phyloP scores from a whole-genome alignment of 345 rosid species.

The Aethionema arabicum region DNA sequence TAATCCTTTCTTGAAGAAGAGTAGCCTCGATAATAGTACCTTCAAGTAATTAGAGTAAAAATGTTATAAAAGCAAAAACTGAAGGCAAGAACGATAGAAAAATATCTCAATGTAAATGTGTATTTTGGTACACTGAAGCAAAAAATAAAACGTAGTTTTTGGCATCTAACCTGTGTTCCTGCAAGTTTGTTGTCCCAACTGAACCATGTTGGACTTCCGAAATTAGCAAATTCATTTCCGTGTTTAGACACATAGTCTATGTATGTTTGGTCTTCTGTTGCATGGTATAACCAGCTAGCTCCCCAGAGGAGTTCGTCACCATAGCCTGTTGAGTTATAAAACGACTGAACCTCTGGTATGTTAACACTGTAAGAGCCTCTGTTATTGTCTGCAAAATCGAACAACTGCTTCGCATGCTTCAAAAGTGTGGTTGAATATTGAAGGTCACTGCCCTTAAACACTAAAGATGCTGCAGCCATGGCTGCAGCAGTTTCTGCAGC shows the following conservation, averaged over 20 bases:
- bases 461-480: conserved; percentile 92
- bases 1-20: conserved; percentile 66
- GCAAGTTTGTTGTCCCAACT: conserved; percentile 98
- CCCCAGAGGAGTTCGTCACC: conserved; percentile 97
- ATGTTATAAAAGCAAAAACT: not conserved
- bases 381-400: conserved; percentile 72
- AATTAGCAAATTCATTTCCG: conserved; percentile 66
- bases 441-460: conserved; percentile 62
- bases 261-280: conserved; percentile 71
- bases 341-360: conserved; percentile 62
- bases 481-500: conserved; percentile 99
- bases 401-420: conserved; percentile 77
- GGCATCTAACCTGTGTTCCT: conserved; percentile 69
- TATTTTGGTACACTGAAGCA: not conserved
- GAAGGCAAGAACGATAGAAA: not conserved
- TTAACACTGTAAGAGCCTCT: conserved; percentile 64
- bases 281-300: conserved; percentile 94
- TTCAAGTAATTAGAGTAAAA: conserved; percentile 35
- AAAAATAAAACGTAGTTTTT: not conserved
- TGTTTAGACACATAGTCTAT: conserved; percentile 66
- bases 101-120: not conserved
- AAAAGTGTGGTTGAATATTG: conserved; percentile 73
- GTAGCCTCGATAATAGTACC: conserved; percentile 82
- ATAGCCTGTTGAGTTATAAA: conserved; percentile 85
- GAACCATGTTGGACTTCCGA: conserved; percentile 93